Base-by-base conservation (phyloP, 2,329 filamentous ascomycete genomes). In the Stromatinia cepivora region DNA sequence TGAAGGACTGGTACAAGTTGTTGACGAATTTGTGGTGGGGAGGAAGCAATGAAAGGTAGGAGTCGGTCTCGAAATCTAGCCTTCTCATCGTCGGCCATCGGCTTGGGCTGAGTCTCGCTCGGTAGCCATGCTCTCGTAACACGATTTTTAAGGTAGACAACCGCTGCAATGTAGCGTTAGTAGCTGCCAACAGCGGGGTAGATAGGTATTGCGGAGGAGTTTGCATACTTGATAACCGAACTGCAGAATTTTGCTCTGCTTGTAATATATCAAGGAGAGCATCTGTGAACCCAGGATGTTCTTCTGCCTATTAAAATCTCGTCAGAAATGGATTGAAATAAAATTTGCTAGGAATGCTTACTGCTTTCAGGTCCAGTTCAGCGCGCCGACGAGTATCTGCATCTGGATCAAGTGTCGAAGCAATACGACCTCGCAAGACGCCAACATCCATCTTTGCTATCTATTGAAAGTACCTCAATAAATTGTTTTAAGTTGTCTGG, bases 81-180 rank as follows among this genome's bases (percentile, higher is more conserved):
- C 83, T 97, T 97, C 81, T 97, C 95, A 71, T 92, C 89, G 79
- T 98, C 94, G 76, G 91, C 86, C 81, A 97, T 95, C 75, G 90
- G 84, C 76, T 88, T 88, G 77, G 87, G 86, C 65, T 75, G 72
- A 72, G 89, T 87, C 74, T 96, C 92, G 77, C 86, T 85, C 72
- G 87, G 88, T 69, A 90, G 87, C 95, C 95, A 99, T 77, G 92
- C 93, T 79, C 94, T 91, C 80, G 92, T 94, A 80, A 98, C 91
- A 79, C 94, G 91, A 83, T 99, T 98, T 84, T 99, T 99, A 80
- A 98, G 88, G 82, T 98, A 99, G 76, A 99, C 92, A 78, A 94
- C 94, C 78, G 93, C 94, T 97, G 81, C 72, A 74, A 66, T 71
- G 63, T 71, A 71, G 74, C 70, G 71, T 78, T 74, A 77, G 76